Evolutionary conservation across 352 stramenopile species (phyloP).

Genomic region (Chrysophaeum taylorii): DNA sequence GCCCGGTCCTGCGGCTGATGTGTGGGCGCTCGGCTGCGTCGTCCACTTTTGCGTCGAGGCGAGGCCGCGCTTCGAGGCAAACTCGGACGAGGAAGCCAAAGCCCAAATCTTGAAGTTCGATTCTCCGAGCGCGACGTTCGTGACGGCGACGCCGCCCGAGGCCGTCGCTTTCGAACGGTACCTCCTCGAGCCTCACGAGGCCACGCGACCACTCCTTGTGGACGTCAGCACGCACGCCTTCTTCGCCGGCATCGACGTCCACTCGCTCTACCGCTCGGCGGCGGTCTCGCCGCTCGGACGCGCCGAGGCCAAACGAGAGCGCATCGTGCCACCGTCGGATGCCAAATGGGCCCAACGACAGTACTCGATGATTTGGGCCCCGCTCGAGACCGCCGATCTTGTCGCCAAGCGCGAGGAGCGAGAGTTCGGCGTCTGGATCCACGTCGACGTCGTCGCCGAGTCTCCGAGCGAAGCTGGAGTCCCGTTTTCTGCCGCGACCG

Average conservation of each 20-base stretch:
- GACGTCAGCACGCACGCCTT: neutral
- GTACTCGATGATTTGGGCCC: conserved; percentile 52
- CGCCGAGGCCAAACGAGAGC: conserved; percentile 36
- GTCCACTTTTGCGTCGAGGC: conserved; percentile 49
- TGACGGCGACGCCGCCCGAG: too few relatives aligned
- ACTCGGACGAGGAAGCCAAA: conserved; percentile 37
- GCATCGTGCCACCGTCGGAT: conserved; percentile 46
- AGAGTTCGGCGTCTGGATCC: too few relatives aligned
- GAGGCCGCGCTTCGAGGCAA: conserved; percentile 40
- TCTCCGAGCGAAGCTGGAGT: too few relatives aligned
- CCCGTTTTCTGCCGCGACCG: too few relatives aligned
- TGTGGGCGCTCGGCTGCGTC: conserved; percentile 51
- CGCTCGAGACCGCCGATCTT: conserved; percentile 15
- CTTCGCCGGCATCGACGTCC: neutral
- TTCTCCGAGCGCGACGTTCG: conserved; percentile 12
- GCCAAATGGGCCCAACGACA: conserved; percentile 48
- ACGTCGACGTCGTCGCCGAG: too few relatives aligned
- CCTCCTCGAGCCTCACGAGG: neutral
- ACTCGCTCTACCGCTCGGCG: neutral
- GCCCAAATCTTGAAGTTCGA: conserved; percentile 47
- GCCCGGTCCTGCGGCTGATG: conserved; percentile 38
- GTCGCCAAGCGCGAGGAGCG: too few relatives aligned
- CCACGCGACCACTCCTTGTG: neutral
- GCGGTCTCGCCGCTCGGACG: conserved; percentile 24
- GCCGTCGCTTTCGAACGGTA: neutral